Evolutionary conservation across 352 stramenopile genomes (phyloP).

Genomic region (Elongisporangium undulatum): DNA sequence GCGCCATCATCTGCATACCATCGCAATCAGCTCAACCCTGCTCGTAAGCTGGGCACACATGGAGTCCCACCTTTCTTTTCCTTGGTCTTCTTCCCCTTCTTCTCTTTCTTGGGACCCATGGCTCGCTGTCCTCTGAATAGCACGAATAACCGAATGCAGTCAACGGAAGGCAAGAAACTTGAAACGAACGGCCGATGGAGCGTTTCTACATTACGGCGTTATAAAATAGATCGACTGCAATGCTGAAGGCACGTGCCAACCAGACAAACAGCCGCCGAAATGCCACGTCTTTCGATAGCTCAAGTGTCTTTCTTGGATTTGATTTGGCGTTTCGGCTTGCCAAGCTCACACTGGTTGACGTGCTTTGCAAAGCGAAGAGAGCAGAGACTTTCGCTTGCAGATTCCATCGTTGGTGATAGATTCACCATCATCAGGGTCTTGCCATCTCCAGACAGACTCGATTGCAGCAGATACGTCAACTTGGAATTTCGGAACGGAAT

Average conservation of each 20-base stretch:
- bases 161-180: neutral
- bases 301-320: constrained; percentile 62
- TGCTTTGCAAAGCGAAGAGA: constrained; percentile 96
- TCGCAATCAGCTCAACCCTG: neutral
- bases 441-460: constrained; percentile 95
- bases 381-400: constrained; percentile 95
- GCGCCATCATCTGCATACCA: constrained; percentile 47
- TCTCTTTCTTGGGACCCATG: constrained; percentile 75
- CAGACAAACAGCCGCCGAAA: constrained; percentile 1
- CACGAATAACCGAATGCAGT: neutral
- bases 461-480: constrained; percentile 98
- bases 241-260: neutral
- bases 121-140: neutral
- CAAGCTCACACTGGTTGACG: constrained; percentile 97
- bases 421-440: constrained; percentile 99
- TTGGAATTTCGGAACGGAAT: constrained; percentile 98
- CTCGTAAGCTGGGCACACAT: neutral
- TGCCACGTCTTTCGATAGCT: neutral
- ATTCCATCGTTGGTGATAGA: constrained; percentile 93
- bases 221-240: constrained; percentile 21
- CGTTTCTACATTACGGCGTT: constrained; percentile 13
- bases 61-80: constrained; percentile 56
- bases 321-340: constrained; percentile 92
- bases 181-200: constrained; percentile 3
- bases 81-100: constrained; percentile 70